phyloP scores from a whole-genome alignment of 257 asterid species.

The Plantago elongata region DNA sequence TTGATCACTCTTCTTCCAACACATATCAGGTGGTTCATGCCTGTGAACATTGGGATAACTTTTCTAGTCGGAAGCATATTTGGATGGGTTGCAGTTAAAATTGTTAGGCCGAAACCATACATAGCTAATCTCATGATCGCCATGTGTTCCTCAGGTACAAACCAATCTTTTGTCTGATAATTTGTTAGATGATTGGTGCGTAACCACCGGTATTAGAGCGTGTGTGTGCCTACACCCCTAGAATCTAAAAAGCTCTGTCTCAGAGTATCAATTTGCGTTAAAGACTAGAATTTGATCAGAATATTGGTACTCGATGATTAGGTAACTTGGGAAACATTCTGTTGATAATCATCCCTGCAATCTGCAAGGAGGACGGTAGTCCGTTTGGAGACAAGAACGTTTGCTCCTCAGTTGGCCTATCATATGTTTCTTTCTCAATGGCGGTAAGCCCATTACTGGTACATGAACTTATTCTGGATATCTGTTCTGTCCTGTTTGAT shows the following conservation, averaged over 20 bases:
- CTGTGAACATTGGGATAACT: conserved; percentile 67
- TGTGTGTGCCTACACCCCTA: too few relatives aligned
- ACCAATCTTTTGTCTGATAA: background rate
- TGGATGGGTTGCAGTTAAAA: conserved; percentile 80
- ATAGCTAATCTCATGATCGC: conserved; percentile 65
- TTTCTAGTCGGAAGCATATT: conserved; percentile 66
- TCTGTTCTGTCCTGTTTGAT: background rate
- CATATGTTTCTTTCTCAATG: conserved; percentile 88
- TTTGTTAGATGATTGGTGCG: too few relatives aligned
- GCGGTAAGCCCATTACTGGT: conserved; percentile 40
- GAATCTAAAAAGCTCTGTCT: background rate
- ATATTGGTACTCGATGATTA: conserved; percentile 16
- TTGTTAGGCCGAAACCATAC: conserved; percentile 61
- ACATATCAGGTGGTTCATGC: conserved; percentile 86
- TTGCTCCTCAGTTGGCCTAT: conserved; percentile 50
- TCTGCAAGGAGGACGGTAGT: conserved; percentile 60
- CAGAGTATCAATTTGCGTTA: background rate
- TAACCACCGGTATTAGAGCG: too few relatives aligned
- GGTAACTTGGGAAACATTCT: conserved; percentile 84
- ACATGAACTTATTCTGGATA: background rate
- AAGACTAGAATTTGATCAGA: background rate
- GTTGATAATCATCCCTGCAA: conserved; percentile 70
- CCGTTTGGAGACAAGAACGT: conserved; percentile 65
- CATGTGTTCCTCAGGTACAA: conserved; percentile 67
- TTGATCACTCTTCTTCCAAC: background rate